These are phyloP conservation scores for Glycine soja DNA, from an alignment of 306 rosid species.

Conservation along the genomic window DNA sequence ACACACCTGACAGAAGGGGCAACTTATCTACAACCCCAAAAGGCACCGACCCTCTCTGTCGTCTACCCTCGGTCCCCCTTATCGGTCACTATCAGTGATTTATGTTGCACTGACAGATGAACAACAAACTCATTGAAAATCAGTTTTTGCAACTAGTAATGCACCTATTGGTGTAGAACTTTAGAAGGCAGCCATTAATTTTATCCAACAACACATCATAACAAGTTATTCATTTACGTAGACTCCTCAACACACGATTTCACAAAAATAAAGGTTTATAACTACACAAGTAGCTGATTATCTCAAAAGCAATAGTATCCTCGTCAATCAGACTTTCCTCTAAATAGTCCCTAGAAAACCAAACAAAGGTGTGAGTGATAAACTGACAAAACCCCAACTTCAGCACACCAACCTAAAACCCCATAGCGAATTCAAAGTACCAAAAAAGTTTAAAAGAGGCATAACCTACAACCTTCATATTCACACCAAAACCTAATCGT, in stretches of 20 bases:
- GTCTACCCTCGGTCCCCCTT: constrained; percentile 10
- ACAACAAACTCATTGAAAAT: not conserved
- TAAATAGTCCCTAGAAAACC: not conserved
- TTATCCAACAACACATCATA: not conserved
- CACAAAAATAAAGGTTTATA: constrained; percentile 12
- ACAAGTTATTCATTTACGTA: not conserved
- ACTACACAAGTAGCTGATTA: not conserved
- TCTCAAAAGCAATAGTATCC: not conserved
- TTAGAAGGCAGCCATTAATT: constrained; percentile 8
- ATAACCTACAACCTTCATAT: constrained; percentile 5
- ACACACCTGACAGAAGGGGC: not conserved
- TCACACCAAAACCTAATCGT: not conserved
- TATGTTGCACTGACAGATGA: not conserved
- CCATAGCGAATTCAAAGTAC: constrained; percentile 1
- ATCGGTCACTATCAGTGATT: not conserved
- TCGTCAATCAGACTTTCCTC: not conserved
- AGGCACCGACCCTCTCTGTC: not conserved
- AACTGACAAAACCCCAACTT: not conserved
- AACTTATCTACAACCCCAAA: not conserved
- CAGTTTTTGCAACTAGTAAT: not conserved
- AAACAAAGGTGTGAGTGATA: not conserved
- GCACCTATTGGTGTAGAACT: not conserved
- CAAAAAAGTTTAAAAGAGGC: not conserved
- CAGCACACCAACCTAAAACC: not conserved
- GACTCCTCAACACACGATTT: constrained; percentile 28